Conservation (phyloP, 805 yeast genomes). For the Ogataea kodamae region DNA sequence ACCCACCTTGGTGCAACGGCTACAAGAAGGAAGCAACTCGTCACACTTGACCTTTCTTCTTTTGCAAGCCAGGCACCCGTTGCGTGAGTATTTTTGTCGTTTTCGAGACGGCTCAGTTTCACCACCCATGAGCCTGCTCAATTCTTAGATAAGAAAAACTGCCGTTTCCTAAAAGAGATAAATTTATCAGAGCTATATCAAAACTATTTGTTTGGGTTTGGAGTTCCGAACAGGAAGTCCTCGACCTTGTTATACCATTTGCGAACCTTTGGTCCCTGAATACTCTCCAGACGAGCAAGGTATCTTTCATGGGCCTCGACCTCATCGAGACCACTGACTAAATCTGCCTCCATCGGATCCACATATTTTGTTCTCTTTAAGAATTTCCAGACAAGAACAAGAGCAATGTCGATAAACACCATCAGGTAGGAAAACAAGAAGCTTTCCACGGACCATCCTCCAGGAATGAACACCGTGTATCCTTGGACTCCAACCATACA, state of each 20-base stretch:
- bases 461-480: constrained; percentile 65
- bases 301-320: constrained; percentile 54
- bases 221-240: constrained; percentile 17
- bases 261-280: constrained; percentile 8
- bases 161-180: background rate
- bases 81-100: constrained; percentile 37
- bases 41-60: constrained; percentile 38
- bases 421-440: constrained; percentile 72
- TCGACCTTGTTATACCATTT: constrained; percentile 16
- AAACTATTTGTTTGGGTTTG: no score
- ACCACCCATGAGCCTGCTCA: no score
- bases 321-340: constrained; percentile 51
- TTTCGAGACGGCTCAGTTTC: constrained; percentile 18
- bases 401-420: constrained; percentile 53
- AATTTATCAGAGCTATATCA: no score
- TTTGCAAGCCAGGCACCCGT: constrained; percentile 42
- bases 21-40: constrained; percentile 33
- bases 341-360: constrained; percentile 48
- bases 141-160: constrained; percentile 4
- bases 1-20: constrained; percentile 35
- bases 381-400: constrained; percentile 53
- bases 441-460: constrained; percentile 55
- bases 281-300: constrained; percentile 11
- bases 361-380: constrained; percentile 45
- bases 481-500: constrained; percentile 62